Evolutionary conservation across 257 asterid genomes (phyloP), one percentile per base, ranked within the genome.

Genomic region (Ehretia macrophylla): DNA sequence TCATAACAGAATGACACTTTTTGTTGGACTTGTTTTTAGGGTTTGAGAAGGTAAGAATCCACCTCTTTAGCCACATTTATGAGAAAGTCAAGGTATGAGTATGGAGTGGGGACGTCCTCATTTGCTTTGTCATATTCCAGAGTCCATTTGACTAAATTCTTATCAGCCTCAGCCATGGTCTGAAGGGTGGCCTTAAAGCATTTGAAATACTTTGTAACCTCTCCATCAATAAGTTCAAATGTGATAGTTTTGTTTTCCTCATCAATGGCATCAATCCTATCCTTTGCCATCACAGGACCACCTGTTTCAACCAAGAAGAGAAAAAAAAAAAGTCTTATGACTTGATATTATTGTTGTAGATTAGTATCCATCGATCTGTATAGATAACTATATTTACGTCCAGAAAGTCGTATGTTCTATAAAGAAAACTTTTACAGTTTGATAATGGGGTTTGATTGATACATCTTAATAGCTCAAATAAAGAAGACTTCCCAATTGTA

Each of bases 201-300:
- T 17, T 68, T 85, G 70, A 75, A 85, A 63, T 80, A 70, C 10
- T 77, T 77, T 6, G 63, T 81, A 27, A 81, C 82, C 32, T 84
- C 89, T 49, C 93, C 88, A 46, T 64, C 88, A 32, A 79, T 71
- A 0, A 79, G 58, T 55, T 71, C 89, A 66, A 83, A 78, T 35
- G 81, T 63, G 68, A 84, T 72, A 1, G 68, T 49, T 51, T 46
- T 76, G 13, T 76, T 77, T 54, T 6, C 76, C 64, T 73, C 81
- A 39, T 82, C 83, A 63, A 82, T 63, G 14, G 63, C 71, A 59
- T 74, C 83, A 53, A 82, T 74, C 78, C 63, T 79, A 63, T 74
- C 88, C 39, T 74, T 82, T 32, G 55, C 55, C 23, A 51, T 8
- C 32, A 45, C 51, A 27, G 35, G 35, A 27, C 47, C 4, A 42